Conservation (phyloP, 2,329 filamentous ascomycete genomes). For the Aureobasidium sp. region DNA sequence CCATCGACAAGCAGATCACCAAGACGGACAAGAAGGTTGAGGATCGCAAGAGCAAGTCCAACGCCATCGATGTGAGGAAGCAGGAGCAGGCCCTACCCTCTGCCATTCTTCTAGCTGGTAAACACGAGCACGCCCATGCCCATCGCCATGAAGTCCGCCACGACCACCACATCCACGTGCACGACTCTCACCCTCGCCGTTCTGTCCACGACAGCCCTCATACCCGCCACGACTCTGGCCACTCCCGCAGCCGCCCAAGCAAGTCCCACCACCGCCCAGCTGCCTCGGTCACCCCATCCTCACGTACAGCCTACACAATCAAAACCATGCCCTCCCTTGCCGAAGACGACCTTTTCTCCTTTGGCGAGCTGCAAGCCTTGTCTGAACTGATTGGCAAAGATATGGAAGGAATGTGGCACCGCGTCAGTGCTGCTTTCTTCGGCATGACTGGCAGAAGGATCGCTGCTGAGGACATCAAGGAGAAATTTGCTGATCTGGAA, state of each 20-base stretch:
- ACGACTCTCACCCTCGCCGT: background rate
- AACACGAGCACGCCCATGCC: background rate
- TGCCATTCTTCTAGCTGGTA: background rate
- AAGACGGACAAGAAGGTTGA: constrained; percentile 19
- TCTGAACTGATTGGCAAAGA: constrained; percentile 39
- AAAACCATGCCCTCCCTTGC: constrained; percentile 20
- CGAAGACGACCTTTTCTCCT: constrained; percentile 31
- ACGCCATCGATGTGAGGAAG: constrained; percentile 17
- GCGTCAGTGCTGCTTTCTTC: constrained; percentile 42
- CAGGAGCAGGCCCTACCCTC: background rate
- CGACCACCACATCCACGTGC: background rate
- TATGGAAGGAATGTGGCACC: constrained; percentile 39
- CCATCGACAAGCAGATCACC: background rate
- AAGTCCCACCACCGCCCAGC: background rate
- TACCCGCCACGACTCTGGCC: background rate
- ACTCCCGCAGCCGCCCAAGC: background rate
- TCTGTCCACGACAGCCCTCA: background rate
- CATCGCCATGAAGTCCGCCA: background rate
- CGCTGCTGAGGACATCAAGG: constrained; percentile 53
- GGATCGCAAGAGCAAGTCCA: background rate
- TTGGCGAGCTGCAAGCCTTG: constrained; percentile 37
- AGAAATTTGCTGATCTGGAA: constrained; percentile 53
- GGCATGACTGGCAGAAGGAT: constrained; percentile 46
- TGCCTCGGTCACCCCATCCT: background rate
- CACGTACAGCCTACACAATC: constrained; percentile 11